Evolutionary conservation across 2,329 filamentous ascomycete genomes (phyloP), one percentile per base, ranked within the genome.

Genomic region (Capronia epimyces): DNA sequence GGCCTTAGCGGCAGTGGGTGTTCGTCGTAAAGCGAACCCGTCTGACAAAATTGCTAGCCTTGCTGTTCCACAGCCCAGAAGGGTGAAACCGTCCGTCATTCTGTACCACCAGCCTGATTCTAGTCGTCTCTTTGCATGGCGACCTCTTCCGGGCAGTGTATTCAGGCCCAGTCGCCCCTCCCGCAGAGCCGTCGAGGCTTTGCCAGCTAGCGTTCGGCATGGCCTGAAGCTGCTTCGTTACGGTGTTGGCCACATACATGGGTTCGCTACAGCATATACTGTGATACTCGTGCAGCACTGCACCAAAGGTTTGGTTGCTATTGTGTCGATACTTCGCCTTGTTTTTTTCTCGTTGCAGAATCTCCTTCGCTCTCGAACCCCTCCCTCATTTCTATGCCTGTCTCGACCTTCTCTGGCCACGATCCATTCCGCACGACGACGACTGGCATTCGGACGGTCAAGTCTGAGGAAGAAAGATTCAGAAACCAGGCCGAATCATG

Each of bases 401-500:
- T n/a, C n/a, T n/a, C n/a, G n/a, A n/a, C n/a, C n/a, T n/a, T n/a
- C n/a, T n/a, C n/a, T 27, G 5, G 24, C 24, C 10, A 5, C 10
- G 24, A 27, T 27, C 10, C 5, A 27, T 27, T 27, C 5, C 10
- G 24, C 5, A 10, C 24, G 24, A 27, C 24, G 10, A 10, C 24
- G 24, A 10, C 24, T 32, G 3, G 13, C 7, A 32, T 12, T 32
- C 29, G 29, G 7, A n/a, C 29, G 3, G 29, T 32, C 7, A 32
- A 27, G 25, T 10, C 13, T 32, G 7, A n/a, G n/a, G 7, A 32
- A 32, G 29, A 32, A 32, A 32, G 7, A 32, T 9, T 9, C 29
- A 27, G 25, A 32, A 32, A n/a, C n/a, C 29, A 32, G 12, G n/a
- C 29, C 7, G 7, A 3, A 3, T 9, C 13, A 52, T 55, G 52